Conservation (phyloP, 192 early-diverging fungal genomes). For the Backusella tarrabulga region DNA sequence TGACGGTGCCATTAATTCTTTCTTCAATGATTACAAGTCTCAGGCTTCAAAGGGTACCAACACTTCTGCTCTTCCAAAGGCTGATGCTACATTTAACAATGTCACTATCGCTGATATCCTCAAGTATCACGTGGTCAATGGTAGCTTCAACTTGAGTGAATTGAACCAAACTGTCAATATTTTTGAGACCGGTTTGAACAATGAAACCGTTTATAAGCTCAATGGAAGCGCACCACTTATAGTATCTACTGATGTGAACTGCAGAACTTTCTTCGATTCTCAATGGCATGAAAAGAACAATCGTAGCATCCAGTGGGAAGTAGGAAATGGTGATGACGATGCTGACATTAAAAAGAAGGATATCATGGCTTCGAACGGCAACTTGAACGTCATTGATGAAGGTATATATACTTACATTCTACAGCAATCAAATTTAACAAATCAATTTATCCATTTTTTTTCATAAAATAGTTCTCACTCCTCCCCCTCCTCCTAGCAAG, state of each 20-base stretch:
- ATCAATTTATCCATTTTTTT: not conserved
- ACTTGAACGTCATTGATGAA: slow-evolving; percentile 12
- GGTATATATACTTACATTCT: not conserved
- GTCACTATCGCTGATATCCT: slow-evolving; percentile 6
- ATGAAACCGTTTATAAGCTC: not conserved
- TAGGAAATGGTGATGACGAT: slow-evolving; percentile 12
- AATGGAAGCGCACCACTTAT: not conserved
- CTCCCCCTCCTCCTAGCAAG: not conserved
- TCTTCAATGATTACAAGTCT: not conserved
- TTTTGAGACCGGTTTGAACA: not conserved
- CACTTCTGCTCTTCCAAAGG: not conserved
- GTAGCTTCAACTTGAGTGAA: not conserved
- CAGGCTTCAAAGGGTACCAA: not conserved
- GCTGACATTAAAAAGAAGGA: not conserved
- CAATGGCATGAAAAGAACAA: not conserved
- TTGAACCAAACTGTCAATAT: not conserved
- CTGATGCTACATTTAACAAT: not conserved
- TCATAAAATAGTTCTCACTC: not conserved
- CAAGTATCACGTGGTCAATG: slow-evolving; percentile 1
- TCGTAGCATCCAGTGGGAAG: not conserved
- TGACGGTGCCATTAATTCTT: not conserved
- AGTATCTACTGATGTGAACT: not conserved
- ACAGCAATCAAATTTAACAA: not conserved
- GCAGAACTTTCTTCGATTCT: not conserved
- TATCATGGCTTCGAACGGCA: slow-evolving; percentile 20